These are phyloP conservation scores for Aureobasidium sp. DNA, from an alignment of 2,329 filamentous ascomycete genomes.

Conservation along the genomic window DNA sequence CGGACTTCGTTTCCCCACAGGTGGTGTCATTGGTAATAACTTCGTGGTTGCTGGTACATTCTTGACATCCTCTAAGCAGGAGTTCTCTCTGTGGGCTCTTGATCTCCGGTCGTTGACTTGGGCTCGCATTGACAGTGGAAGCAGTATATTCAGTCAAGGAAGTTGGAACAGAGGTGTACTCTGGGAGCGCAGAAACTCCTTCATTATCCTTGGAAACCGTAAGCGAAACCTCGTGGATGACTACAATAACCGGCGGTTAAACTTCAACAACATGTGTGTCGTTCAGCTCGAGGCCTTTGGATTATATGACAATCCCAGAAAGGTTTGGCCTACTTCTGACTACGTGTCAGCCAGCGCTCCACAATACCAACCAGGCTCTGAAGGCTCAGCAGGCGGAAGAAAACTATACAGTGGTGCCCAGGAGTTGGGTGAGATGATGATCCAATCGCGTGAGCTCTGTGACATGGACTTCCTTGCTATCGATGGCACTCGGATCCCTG, in stretches of 20 bases:
- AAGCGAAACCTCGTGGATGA: constrained; percentile 93
- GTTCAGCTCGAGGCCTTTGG: constrained; percentile 96
- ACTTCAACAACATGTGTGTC: constrained; percentile 94
- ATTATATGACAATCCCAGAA: constrained; percentile 89
- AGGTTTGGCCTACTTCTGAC: constrained; percentile 66
- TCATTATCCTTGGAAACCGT: constrained; percentile 89
- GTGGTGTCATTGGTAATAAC: constrained; percentile 88
- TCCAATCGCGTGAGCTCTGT: constrained; percentile 72
- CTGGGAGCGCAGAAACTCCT: constrained; percentile 89
- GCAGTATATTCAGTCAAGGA: constrained; percentile 87
- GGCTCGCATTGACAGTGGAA: constrained; percentile 92
- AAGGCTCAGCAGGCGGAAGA: constrained; percentile 63
- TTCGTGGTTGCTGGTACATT: constrained; percentile 98
- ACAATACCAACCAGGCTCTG: constrained; percentile 23
- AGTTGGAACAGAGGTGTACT: constrained; percentile 95
- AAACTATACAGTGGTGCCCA: constrained; percentile 70
- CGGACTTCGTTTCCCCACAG: constrained; percentile 89
- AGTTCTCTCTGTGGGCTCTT: constrained; percentile 93
- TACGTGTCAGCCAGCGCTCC: constrained; percentile 78
- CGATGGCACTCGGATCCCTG: constrained; percentile 81
- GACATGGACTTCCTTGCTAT: constrained; percentile 97
- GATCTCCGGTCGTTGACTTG: constrained; percentile 83
- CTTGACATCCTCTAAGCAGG: constrained; percentile 93
- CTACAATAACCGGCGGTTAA: constrained; percentile 95
- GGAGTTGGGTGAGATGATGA: constrained; percentile 73